These are phyloP conservation scores for Starmerella sirachaensis DNA, from an alignment of 805 yeast species.

Conservation along the genomic window DNA sequence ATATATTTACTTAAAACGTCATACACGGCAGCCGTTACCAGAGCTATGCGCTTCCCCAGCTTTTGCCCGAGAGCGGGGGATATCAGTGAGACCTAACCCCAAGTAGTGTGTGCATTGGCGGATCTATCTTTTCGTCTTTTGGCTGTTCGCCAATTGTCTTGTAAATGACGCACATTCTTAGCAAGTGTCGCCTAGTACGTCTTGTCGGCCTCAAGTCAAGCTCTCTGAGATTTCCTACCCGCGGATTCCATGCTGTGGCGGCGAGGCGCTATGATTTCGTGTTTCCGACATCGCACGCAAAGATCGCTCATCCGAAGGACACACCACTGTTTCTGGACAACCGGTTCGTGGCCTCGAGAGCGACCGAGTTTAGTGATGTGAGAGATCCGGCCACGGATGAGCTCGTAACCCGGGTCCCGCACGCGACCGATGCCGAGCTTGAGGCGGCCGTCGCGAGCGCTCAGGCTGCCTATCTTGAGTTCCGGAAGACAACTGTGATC, in stretches of 20 bases:
- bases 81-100: no score
- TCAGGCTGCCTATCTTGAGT: constrained; percentile 44
- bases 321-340: constrained; percentile 35
- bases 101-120: no score
- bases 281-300: constrained; percentile 26
- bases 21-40: no score
- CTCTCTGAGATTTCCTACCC: neutral
- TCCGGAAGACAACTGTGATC: constrained; percentile 41
- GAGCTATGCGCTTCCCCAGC: no score
- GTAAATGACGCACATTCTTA: no score
- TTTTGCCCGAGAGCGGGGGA: no score
- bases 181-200: no score
- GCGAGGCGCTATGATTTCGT: constrained; percentile 13
- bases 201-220: no score
- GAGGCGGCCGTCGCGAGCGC: constrained; percentile 56
- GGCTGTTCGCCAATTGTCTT: no score
- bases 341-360: constrained; percentile 38
- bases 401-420: constrained; percentile 59
- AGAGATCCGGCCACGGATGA: constrained; percentile 66
- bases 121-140: no score
- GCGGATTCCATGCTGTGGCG: constrained; percentile 4
- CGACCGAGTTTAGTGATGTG: constrained; percentile 52
- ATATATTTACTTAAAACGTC: no score
- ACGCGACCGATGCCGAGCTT: constrained; percentile 54
- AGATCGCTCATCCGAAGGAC: constrained; percentile 26